phyloP scores from a whole-genome alignment of 2,329 filamentous ascomycete species.

The Ophiocordyceps unilateralis region DNA sequence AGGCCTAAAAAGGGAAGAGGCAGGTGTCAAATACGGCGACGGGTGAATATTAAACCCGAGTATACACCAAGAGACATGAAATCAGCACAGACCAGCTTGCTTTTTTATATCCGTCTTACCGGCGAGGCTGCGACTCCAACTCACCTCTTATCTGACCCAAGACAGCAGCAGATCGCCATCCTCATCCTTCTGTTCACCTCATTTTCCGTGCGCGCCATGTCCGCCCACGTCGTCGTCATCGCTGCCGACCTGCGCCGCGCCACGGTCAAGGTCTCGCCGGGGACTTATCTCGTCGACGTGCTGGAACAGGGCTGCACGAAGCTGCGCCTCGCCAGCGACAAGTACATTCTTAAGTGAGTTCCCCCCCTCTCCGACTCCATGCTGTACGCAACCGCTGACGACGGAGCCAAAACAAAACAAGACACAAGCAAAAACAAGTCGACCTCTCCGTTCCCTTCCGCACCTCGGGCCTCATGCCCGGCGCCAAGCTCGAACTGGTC shows the following conservation, averaged over 20 bases:
- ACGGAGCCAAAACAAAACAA: constrained; percentile 14
- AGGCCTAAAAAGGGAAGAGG: not conserved
- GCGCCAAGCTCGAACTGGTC: constrained; percentile 85
- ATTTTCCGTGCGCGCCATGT: constrained; percentile 34
- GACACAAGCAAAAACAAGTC: constrained; percentile 68
- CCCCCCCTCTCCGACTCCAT: not conserved
- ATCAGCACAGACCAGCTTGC: no score
- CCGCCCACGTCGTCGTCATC: constrained; percentile 77
- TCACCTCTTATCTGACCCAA: no score
- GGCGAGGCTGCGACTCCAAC: no score
- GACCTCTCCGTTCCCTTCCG: constrained; percentile 76
- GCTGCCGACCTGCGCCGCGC: constrained; percentile 61
- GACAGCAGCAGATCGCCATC: no score
- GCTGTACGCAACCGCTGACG: not conserved
- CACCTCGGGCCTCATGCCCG: constrained; percentile 63
- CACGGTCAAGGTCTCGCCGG: constrained; percentile 67
- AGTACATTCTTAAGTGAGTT: constrained; percentile 64
- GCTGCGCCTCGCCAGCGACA: constrained; percentile 53
- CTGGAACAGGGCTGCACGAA: constrained; percentile 77
- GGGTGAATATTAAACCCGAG: not conserved
- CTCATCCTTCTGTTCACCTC: no score
- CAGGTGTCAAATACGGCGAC: not conserved
- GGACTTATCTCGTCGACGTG: constrained; percentile 69
- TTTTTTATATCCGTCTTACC: no score
- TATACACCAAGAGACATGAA: no score